Percentiles rank a stretch among this genome's conserved stretches.
phyloP scores from a whole-genome alignment of 2,329 filamentous ascomycete genomes.

The Gyromitra esculenta region DNA sequence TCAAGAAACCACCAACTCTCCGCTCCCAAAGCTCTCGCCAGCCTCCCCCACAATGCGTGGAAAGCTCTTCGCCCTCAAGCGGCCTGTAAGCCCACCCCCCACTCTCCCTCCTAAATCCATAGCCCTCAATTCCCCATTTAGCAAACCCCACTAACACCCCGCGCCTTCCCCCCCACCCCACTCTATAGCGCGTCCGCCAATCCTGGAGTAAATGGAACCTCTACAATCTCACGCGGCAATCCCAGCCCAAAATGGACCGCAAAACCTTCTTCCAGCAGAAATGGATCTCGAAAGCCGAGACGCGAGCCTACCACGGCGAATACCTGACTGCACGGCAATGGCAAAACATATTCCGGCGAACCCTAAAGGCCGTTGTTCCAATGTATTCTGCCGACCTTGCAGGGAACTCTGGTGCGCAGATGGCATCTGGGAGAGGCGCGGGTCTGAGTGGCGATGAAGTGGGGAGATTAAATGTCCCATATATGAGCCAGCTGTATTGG shows the following conservation, averaged over 20 bases:
- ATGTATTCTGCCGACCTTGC: slow-evolving; percentile 87
- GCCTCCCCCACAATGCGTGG: slow-evolving; percentile 23
- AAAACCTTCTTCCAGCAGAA: slow-evolving; percentile 97
- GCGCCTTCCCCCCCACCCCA: not conserved
- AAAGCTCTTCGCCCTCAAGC: slow-evolving; percentile 51
- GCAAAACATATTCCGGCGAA: slow-evolving; percentile 88
- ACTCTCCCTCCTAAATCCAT: not conserved
- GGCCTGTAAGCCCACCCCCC: slow-evolving; percentile 36
- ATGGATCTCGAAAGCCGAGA: slow-evolving; percentile 86
- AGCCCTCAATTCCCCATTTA: slow-evolving; percentile 4
- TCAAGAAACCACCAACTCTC: not conserved
- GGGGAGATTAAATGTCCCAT: slow-evolving; percentile 71
- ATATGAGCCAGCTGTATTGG: slow-evolving; percentile 95
- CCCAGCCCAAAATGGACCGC: slow-evolving; percentile 58
- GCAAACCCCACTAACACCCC: slow-evolving; percentile 46
- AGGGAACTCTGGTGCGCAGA: slow-evolving; percentile 79
- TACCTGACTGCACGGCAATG: slow-evolving; percentile 93
- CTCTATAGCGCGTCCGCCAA: slow-evolving; percentile 82
- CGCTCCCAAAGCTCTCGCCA: not conserved
- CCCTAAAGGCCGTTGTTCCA: slow-evolving; percentile 81
- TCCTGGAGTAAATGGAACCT: slow-evolving; percentile 98
- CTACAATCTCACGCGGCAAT: slow-evolving; percentile 77
- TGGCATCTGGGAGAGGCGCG: slow-evolving; percentile 83
- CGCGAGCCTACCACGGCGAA: slow-evolving; percentile 92
- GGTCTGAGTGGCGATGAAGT: slow-evolving; percentile 65